A percentile compares a stretch with the other conserved stretches of the same genome.
Evolutionary conservation across 768 basidiomycete genomes (phyloP).

Genomic region (Hygrocybe punicea): DNA sequence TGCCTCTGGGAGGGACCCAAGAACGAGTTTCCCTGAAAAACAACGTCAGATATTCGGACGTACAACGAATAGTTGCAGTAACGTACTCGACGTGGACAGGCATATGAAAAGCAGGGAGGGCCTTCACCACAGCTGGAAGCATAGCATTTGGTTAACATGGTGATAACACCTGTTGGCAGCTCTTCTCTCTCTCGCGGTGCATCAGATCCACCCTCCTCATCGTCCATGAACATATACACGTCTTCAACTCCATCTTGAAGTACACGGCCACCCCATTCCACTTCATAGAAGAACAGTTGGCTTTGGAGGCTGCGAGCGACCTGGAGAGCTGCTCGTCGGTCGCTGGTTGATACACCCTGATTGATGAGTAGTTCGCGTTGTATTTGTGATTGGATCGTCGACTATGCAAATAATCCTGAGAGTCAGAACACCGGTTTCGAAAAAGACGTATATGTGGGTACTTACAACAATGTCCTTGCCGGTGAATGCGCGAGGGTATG

Average conservation of each 20-base stretch:
- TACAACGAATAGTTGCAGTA: background rate
- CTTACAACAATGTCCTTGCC: slow-evolving; percentile 92
- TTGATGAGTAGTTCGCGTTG: slow-evolving; percentile 77
- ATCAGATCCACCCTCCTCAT: slow-evolving; percentile 64
- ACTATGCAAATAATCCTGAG: slow-evolving; percentile 51
- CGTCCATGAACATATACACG: slow-evolving; percentile 90
- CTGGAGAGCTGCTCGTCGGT: slow-evolving; percentile 79
- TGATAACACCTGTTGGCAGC: slow-evolving; percentile 86
- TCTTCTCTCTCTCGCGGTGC: slow-evolving; percentile 58
- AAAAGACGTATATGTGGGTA: slow-evolving; percentile 11
- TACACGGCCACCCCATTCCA: slow-evolving; percentile 85
- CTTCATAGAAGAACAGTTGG: slow-evolving; percentile 94
- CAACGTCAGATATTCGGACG: background rate
- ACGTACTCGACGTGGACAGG: slow-evolving; percentile 68
- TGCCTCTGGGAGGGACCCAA: slow-evolving; percentile 24
- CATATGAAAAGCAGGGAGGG: slow-evolving; percentile 73
- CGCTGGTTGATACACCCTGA: slow-evolving; percentile 69
- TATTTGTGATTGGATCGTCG: slow-evolving; percentile 83
- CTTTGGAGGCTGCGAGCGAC: slow-evolving; percentile 88
- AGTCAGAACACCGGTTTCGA: background rate
- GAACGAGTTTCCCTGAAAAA: slow-evolving; percentile 32
- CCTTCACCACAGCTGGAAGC: slow-evolving; percentile 82
- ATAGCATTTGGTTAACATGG: slow-evolving; percentile 87
- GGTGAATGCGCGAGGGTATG: slow-evolving; percentile 87
- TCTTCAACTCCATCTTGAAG: slow-evolving; percentile 88